Evolutionary conservation across 2,329 filamentous ascomycete species (phyloP).

Genomic region (Sclerotiophoma versabilis): DNA sequence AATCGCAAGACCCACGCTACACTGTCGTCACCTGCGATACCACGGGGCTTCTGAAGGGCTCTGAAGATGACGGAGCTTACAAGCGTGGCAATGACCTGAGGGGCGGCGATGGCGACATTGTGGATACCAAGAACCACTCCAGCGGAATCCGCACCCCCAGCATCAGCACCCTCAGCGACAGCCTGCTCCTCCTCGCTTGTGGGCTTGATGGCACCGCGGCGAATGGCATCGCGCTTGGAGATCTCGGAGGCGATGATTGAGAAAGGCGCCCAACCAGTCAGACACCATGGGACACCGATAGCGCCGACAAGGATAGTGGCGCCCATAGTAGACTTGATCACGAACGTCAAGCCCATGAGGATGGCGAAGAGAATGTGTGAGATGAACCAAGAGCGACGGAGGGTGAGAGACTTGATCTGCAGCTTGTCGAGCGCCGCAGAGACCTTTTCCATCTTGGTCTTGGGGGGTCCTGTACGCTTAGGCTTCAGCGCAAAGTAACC

Average conservation of each 20-base stretch:
- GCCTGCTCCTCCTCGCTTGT: conserved; percentile 49
- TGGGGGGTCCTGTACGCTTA: conserved; percentile 26
- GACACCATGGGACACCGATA: conserved; percentile 89
- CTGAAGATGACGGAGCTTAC: conserved; percentile 85
- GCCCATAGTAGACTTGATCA: conserved; percentile 73
- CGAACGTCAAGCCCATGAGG: conserved; percentile 83
- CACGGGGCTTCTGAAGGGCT: conserved; percentile 84
- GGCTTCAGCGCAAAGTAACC: conserved; percentile 44
- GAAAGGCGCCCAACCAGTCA: conserved; percentile 94
- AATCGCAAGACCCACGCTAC: conserved; percentile 87
- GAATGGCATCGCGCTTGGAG: conserved; percentile 76
- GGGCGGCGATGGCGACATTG: conserved; percentile 91
- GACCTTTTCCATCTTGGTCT: conserved; percentile 34
- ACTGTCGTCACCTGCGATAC: conserved; percentile 82
- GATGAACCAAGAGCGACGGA: conserved; percentile 85
- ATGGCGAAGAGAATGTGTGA: conserved; percentile 83
- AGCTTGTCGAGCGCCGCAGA: conserved; percentile 63
- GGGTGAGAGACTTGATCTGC: conserved; percentile 81
- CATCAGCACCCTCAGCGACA: conserved; percentile 57
- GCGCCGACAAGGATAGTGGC: conserved; percentile 81
- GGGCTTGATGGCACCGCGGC: conserved; percentile 57
- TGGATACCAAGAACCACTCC: conserved; percentile 93
- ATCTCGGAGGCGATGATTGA: conserved; percentile 95
- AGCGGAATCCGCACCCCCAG: conserved; percentile 74
- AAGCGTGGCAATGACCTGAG: conserved; percentile 89